Evolutionary conservation across 2,329 filamentous ascomycete species (phyloP).

Genomic region (Stromatinia cepivora): DNA sequence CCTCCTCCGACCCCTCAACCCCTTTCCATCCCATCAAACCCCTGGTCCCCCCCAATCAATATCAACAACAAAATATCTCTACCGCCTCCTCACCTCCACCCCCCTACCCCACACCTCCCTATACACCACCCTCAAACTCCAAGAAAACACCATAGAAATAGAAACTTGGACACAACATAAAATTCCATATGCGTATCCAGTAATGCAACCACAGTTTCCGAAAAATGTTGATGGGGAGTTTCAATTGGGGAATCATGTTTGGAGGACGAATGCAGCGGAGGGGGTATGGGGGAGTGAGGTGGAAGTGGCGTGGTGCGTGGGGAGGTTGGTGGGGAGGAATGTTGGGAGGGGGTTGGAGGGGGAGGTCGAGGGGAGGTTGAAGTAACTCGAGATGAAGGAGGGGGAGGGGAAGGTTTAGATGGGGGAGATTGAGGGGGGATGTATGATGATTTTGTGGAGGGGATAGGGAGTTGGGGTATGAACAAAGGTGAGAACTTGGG

Average conservation of each 20-base stretch:
- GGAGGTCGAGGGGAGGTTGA: not conserved
- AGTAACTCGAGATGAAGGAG: too few species aligned
- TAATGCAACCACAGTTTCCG: not conserved
- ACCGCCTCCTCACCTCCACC: not conserved
- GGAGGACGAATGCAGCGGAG: conserved; percentile 7
- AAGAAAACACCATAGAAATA: not conserved
- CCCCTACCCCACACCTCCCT: not conserved
- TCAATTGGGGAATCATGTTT: not conserved
- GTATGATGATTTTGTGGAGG: too few species aligned
- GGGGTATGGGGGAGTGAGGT: not conserved
- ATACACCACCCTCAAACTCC: not conserved
- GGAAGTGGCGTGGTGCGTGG: not conserved
- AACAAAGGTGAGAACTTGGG: too few species aligned
- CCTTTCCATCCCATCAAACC: not conserved
- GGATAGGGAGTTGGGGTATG: not conserved
- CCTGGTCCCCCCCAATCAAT: too few species aligned
- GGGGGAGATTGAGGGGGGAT: too few species aligned
- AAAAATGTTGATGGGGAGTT: not conserved
- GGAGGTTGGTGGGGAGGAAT: not conserved
- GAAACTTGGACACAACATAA: not conserved
- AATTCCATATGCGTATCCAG: conserved; percentile 5
- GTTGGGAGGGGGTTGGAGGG: not conserved
- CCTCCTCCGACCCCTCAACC: not conserved
- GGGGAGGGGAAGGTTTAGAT: not conserved
- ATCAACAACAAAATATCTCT: not conserved